These are phyloP conservation scores for Orychophragmus violaceus DNA, from an alignment of 345 rosid genomes.

Conservation along the genomic window DNA sequence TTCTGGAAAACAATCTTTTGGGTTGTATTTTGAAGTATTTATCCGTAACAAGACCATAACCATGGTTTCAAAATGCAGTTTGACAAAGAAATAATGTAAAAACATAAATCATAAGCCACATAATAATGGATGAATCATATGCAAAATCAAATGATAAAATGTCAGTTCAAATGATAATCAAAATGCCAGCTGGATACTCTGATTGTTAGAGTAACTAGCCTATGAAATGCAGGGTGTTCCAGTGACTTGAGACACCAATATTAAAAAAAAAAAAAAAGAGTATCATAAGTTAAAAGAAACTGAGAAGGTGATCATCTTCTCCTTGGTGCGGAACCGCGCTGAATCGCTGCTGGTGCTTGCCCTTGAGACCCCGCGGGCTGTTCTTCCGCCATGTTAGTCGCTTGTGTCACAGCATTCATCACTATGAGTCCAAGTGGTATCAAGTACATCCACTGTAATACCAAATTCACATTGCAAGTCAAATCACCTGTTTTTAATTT, in stretches of 20 bases:
- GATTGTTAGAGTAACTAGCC: background rate
- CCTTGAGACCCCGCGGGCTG: conserved; percentile 7
- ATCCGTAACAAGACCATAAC: background rate
- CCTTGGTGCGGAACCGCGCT: conserved; percentile 3
- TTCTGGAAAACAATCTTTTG: too few species aligned
- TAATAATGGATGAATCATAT: background rate
- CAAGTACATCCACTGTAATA: conserved; percentile 17
- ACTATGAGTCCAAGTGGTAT: conserved; percentile 16
- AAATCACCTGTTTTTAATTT: background rate
- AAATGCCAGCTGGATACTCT: background rate
- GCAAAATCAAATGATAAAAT: background rate
- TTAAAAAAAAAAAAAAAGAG: background rate
- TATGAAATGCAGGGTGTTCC: background rate
- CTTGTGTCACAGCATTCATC: conserved; percentile 20
- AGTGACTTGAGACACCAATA: background rate
- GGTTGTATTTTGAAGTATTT: background rate
- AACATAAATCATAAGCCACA: background rate
- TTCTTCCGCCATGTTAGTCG: background rate
- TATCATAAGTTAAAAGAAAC: background rate
- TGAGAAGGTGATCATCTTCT: conserved; percentile 1
- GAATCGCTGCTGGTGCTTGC: conserved; percentile 19
- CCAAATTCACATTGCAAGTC: background rate
- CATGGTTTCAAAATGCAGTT: background rate
- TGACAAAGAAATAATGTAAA: background rate
- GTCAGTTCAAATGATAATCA: background rate